phyloP scores from a whole-genome alignment of 805 yeast genomes.

The Starmerella lactis-condensi region DNA sequence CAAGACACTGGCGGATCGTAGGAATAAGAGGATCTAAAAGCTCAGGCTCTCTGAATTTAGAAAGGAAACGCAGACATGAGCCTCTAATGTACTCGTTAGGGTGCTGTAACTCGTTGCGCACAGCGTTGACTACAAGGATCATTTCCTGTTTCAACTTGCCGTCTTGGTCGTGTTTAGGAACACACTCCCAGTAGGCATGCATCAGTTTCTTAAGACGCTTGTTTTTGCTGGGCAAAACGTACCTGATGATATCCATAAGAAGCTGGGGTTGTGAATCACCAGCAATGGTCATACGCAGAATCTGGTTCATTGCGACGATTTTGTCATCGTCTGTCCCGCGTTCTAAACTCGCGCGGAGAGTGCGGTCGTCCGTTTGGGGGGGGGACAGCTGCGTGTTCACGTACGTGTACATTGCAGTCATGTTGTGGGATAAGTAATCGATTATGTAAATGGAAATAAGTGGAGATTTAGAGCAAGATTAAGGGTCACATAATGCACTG shows the following conservation, averaged over 20 bases:
- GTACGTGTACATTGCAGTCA: conserved; percentile 14
- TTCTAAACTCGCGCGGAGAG: conserved; percentile 62
- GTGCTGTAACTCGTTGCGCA: conserved; percentile 92
- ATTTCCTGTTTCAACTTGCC: conserved; percentile 95
- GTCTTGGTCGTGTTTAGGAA: conserved; percentile 70
- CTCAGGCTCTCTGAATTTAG: conserved; percentile 83
- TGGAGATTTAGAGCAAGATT: no score
- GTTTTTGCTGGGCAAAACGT: conserved; percentile 86
- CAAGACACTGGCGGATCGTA: conserved; percentile 73
- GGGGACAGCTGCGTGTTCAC: conserved; percentile 8
- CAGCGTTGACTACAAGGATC: conserved; percentile 96
- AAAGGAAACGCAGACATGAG: conserved; percentile 75
- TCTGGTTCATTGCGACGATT: conserved; percentile 74
- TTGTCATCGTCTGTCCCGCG: conserved; percentile 78
- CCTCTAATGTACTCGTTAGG: conserved; percentile 96
- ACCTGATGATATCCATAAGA: conserved; percentile 91
- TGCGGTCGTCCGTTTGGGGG: conserved; percentile 29
- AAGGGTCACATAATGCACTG: no score
- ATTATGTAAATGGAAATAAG: no score
- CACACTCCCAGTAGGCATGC: conserved; percentile 94
- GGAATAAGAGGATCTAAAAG: conserved; percentile 90
- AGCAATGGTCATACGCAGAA: conserved; percentile 69
- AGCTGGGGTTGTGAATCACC: conserved; percentile 86
- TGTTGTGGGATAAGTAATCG: no score
- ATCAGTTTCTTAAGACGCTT: conserved; percentile 81